Evolutionary conservation across 257 asterid species (phyloP).

Genomic region (Sherardia arvensis): DNA sequence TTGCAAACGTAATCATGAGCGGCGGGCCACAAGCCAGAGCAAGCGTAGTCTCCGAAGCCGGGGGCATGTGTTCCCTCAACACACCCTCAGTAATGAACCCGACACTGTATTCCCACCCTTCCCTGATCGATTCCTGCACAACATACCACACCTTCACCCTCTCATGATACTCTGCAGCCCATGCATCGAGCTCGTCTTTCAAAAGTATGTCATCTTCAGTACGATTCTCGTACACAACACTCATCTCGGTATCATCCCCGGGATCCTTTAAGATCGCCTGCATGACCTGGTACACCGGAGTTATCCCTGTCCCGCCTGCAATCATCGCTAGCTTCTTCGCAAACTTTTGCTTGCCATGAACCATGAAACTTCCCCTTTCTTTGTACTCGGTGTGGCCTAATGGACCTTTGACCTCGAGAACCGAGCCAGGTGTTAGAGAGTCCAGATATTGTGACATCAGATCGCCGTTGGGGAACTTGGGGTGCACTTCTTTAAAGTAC

Average conservation of each 20-base stretch:
- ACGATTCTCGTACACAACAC: conserved; percentile 74
- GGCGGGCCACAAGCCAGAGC: conserved; percentile 96
- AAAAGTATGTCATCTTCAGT: conserved; percentile 78
- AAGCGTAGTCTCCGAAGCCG: conserved; percentile 32
- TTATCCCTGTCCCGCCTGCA: conserved; percentile 91
- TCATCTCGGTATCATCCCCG: conserved; percentile 65
- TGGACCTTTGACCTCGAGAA: conserved; percentile 73
- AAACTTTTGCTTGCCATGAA: conserved; percentile 50
- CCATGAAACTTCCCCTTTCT: conserved; percentile 52
- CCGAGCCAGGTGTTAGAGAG: conserved; percentile 36
- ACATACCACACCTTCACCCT: conserved; percentile 91
- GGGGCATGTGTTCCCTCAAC: conserved; percentile 67
- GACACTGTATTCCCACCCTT: conserved; percentile 58
- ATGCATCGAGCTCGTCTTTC: conserved; percentile 62
- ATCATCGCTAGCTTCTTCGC: conserved; percentile 73
- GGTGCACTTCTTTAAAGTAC: conserved; percentile 61
- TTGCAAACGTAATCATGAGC: conserved; percentile 84
- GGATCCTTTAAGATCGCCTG: conserved; percentile 75
- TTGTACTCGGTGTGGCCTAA: conserved; percentile 81
- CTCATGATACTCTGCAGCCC: conserved; percentile 53
- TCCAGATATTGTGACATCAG: conserved; percentile 73
- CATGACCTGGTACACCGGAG: conserved; percentile 86
- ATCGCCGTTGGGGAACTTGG: conserved; percentile 82
- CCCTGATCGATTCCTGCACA: conserved; percentile 37
- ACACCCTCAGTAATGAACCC: conserved; percentile 56